Percentiles rank a stretch among this genome's conserved stretches.
Evolutionary conservation across 208 protist genomes (phyloP).

Genomic region (Trypanosoma melophagium): DNA sequence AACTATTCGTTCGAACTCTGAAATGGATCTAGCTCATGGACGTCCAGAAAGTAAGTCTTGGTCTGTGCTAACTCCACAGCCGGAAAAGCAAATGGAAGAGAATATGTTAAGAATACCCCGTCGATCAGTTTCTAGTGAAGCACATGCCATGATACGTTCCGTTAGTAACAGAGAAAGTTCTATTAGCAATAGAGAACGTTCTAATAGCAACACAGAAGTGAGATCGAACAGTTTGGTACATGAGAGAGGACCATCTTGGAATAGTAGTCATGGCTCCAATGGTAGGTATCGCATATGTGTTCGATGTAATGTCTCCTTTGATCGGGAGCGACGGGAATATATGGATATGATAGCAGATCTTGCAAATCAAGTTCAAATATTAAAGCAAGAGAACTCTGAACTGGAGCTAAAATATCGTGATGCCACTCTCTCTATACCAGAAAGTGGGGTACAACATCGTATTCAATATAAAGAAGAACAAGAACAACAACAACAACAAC

Average conservation of each 20-base stretch:
- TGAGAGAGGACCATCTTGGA: neutral
- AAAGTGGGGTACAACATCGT: neutral
- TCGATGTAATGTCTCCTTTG: slow-evolving; percentile 15
- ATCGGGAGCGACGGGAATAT: slow-evolving; percentile 15
- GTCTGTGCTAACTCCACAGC: too few species aligned
- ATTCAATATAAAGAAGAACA: neutral
- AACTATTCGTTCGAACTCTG: too few species aligned
- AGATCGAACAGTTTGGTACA: neutral
- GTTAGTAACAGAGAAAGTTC: too few species aligned
- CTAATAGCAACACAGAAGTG: too few species aligned
- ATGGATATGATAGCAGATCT: slow-evolving; percentile 4
- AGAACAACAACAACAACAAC: too few species aligned
- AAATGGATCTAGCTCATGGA: too few species aligned
- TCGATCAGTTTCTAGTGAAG: too few species aligned
- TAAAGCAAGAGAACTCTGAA: slow-evolving; percentile 4
- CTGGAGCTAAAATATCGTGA: neutral
- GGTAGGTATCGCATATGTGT: slow-evolving; percentile 10
- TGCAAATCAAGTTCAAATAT: neutral
- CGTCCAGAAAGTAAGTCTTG: too few species aligned
- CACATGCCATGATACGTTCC: too few species aligned
- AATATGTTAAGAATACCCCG: too few species aligned
- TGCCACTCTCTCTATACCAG: neutral
- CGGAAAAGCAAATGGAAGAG: too few species aligned
- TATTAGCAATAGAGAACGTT: too few species aligned
- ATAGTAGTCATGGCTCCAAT: neutral